Evolutionary conservation across 257 asterid species (phyloP), one percentile per base, ranked within the genome.

Genomic region (Cinchona pubescens): DNA sequence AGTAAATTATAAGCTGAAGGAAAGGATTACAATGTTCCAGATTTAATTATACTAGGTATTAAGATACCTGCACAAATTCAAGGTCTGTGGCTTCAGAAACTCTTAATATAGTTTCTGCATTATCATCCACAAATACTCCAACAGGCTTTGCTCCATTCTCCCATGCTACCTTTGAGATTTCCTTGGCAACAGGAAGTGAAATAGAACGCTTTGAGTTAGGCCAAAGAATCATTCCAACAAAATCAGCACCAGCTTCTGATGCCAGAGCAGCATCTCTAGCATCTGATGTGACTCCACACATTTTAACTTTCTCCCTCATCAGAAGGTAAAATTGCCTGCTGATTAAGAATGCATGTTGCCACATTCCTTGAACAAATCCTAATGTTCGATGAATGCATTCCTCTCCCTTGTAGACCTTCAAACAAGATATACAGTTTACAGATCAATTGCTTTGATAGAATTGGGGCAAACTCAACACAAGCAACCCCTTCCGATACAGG

Each of bases 201-300:
- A 95, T 64, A 25, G 98, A 90, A 46, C 98, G 88, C 79, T 91
- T 92, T 27, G 98, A 92, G 79, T 93, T 84, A 68, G 99, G 98
- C 96, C 96, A 95, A 70, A 91, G 74, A 85, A 95, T 92, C 97
- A 93, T 93, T 80, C 99, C 99, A 10, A 92, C 86, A 66, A 91
- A 86, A 83, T 92, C 77, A 43, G 97, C 97, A 53, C 98, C 98
- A 58, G 98, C 98, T 86, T 95, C 91, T 76, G 96, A 94, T 82
- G 96, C 97, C 85, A 88, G 35, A 55, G 94, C 96, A 78, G 96
- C 98, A 87, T 90, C 97, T 86, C 82, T 85, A 49, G 95, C n/a
- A n/a, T n/a, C 84, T 64, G 97, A 91, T 27, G 96, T 91, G 79
- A 93, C 85, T 68, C 99, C 97, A 66, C 97, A 95, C 98, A 95